phyloP scores from a whole-genome alignment of 2,329 filamentous ascomycete species.

The Xenoacremonium recifei region DNA sequence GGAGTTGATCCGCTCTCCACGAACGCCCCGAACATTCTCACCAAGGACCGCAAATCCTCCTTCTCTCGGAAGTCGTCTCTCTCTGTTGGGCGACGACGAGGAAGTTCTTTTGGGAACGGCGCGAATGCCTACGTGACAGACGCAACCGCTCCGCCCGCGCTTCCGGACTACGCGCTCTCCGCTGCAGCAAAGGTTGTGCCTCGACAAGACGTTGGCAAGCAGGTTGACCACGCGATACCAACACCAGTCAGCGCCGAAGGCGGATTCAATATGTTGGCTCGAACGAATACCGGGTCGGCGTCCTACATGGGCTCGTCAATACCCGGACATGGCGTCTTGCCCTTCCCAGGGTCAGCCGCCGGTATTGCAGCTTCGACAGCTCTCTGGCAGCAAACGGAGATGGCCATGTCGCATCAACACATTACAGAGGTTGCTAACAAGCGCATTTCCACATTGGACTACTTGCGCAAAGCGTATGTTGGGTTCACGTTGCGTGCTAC shows the following conservation, averaged over 20 bases:
- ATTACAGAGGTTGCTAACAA: conserved; percentile 87
- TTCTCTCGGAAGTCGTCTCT: conserved; percentile 55
- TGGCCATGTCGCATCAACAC: conserved; percentile 53
- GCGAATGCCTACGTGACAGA: conserved; percentile 41
- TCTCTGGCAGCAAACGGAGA: conserved; percentile 44
- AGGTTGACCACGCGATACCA: conserved; percentile 8
- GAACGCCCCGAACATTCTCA: conserved; percentile 28
- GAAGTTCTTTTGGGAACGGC: conserved; percentile 37
- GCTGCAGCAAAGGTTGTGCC: conserved; percentile 44
- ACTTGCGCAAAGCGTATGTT: conserved; percentile 84
- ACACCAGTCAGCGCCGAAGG: conserved; percentile 32
- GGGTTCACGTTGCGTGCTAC: background rate
- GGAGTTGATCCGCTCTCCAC: conserved; percentile 24
- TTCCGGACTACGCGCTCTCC: conserved; percentile 53
- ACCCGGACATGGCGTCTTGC: conserved; percentile 11
- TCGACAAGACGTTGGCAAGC: conserved; percentile 17
- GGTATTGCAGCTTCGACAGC: conserved; percentile 16
- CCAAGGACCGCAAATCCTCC: conserved; percentile 51
- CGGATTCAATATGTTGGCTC: conserved; percentile 44
- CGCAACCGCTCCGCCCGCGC: conserved; percentile 48
- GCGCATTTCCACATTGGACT: conserved; percentile 90
- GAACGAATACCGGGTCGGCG: conserved; percentile 37
- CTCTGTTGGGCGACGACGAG: conserved; percentile 43
- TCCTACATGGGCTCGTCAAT: conserved; percentile 20
- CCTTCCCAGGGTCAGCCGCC: conserved; percentile 12